Evolutionary conservation across 495 filamentous ascomycete genomes (phyloP).

Genomic region (Talaromyces wortmannii): DNA sequence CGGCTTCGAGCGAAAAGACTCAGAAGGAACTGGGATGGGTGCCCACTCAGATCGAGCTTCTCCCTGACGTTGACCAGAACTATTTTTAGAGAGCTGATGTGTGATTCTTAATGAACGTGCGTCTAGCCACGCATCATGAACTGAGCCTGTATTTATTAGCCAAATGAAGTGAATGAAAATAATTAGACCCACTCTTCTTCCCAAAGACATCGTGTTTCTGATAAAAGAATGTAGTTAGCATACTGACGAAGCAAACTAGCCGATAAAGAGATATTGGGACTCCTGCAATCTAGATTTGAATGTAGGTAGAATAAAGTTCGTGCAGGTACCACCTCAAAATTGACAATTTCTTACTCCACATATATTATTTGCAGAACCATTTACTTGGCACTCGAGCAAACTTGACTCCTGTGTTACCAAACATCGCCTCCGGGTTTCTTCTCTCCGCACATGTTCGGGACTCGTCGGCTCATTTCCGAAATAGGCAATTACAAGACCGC

Average conservation of each 20-base stretch:
- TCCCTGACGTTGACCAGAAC: conserved; percentile 10
- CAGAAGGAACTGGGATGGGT: conserved; percentile 25
- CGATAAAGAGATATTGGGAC: not conserved
- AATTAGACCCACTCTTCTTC: not conserved
- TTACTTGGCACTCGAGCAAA: too few species aligned
- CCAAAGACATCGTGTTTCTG: not conserved
- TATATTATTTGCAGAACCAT: too few species aligned
- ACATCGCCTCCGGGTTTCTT: too few species aligned
- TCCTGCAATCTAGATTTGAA: not conserved
- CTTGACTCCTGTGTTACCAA: not conserved
- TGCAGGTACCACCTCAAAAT: too few species aligned
- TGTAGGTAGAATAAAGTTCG: not conserved
- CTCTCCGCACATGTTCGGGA: too few species aligned
- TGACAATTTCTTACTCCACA: too few species aligned
- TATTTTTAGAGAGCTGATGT: not conserved
- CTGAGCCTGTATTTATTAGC: too few species aligned
- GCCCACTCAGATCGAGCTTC: conserved; percentile 13
- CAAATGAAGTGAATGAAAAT: too few species aligned
- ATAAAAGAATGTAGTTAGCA: not conserved
- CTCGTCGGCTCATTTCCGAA: too few species aligned
- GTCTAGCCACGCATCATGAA: not conserved
- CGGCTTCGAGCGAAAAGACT: conserved; percentile 24
- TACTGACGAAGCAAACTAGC: not conserved
- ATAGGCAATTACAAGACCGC: too few species aligned
- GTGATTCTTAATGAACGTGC: not conserved